Base-by-base conservation (phyloP, 768 basidiomycete genomes). In the Trametes meyenii region DNA sequence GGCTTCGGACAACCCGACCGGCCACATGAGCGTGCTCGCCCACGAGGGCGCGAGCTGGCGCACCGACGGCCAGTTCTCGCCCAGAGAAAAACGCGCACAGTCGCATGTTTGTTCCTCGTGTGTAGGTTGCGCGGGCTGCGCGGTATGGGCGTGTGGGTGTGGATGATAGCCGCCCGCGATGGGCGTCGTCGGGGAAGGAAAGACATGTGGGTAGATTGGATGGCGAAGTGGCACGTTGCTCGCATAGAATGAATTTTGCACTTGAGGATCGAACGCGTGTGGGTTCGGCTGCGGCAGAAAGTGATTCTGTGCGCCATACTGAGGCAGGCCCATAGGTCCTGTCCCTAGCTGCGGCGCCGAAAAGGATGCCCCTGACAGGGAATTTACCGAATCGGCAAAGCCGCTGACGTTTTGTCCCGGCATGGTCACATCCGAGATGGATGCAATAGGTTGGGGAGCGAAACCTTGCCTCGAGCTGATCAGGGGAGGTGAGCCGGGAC, bases 401-500 rank as follows among this genome's bases (percentile, higher is more conserved):
- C 3, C 29, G 29, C 29, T 33, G 29, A 33, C 29, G 29, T 33
- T 33, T 33, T 33, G 29, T 33, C 3, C 29, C 29, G 29, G 29
- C 29, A 33, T 33, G 29, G 29, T 8, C 29, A 33, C 29, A 3
- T 8, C 29, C 29, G 29, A 33, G 29, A 33, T 8, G 29, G 3
- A 3, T 33, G 29, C 29, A 33, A 33, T 4, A 36, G 39, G 23
- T 7, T 40, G 56, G 0, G 33, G 2, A 12, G 36, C 16, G n/a
- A 57, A 49, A 24, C 57, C 57, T 1, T 35, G n/a, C 2, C 48
- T 26, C 8, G 24, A 21, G 19, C 36, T 39, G 6, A n/a, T 21
- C 21, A 44, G 58, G 23, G 75, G 68, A 64, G 86, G 87, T 39
- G 33, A 35, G 33, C 36, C 51, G 4, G 36, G 17, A 21, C 73